Evolutionary conservation across 1,284 basidiomycete species (phyloP), one percentile per base, ranked within the genome.

Genomic region (Mrakiaceae sp.): DNA sequence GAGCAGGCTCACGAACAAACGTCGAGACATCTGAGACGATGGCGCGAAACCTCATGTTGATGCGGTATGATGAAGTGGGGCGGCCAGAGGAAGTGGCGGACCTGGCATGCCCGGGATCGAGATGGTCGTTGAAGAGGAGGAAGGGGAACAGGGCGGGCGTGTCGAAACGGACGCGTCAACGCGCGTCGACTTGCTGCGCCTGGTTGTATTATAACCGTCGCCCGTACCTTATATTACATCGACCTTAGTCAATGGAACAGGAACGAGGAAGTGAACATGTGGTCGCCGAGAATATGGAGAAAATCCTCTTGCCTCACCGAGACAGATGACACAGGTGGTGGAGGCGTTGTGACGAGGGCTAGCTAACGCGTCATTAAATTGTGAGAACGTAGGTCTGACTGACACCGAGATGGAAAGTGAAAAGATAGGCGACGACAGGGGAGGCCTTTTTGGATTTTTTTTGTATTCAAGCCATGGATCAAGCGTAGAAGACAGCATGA

Each of bases 81-180:
- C 40, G 57, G 47, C 16, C 42, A 55, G 12, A 16, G 61, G 55
- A 49, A 9, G 59, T 59, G 52, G 62, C 43, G 64, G 57, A 47
- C 8, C 52, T 27, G 44, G 66, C 5, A 60, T 64, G 51, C 51
- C 64, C 39, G 57, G 68, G 27, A 61, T 27, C 42, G 55, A 66
- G 43, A 60, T 58, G 49, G 62, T 11, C 44, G 57, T 53, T 43
- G 48, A 66, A 47, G 59, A 63, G 43, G 52, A 39, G 50, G 53
- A 67, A 57, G 56, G 62, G 49, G 27, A 62, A 14, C 55, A 60
- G 39, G 63, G 64, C 44, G 39, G 3, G 4, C n/a, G 57, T 47
- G 40, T 42, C n/a, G 44, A 56, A 5, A 5, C 9, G 40, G 27
- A 43, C 9, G 51, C 7, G 57, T 27, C 11, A 64, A 64, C 43